These are phyloP conservation scores for Aureobasidium sp. DNA, from an alignment of 2,329 filamentous ascomycete genomes.

Conservation along the genomic window DNA sequence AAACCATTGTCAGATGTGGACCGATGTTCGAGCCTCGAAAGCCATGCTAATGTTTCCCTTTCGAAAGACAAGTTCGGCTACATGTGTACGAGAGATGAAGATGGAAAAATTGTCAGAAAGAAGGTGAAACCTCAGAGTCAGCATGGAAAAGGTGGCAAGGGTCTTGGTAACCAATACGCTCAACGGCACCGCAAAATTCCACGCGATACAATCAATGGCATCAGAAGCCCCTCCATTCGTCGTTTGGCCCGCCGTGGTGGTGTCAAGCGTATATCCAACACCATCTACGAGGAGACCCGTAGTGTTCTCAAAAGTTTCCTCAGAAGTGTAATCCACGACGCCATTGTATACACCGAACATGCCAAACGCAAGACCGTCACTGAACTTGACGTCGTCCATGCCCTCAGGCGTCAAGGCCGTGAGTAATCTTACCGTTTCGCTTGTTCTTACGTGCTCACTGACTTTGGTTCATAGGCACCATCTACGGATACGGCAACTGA, in stretches of 20 bases:
- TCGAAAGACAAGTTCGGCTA: no score
- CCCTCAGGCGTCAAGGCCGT: not conserved
- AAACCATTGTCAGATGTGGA: no score
- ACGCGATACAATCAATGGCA: not conserved
- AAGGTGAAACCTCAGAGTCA: no score
- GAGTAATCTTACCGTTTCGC: no score
- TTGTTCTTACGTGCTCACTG: no score
- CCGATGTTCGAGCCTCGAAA: no score
- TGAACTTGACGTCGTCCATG: not conserved
- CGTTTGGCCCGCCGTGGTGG: constrained; percentile 60
- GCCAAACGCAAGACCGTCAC: not conserved
- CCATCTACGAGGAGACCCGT: constrained; percentile 79
- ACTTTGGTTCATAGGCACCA: no score
- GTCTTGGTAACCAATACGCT: not conserved
- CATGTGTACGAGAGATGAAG: no score
- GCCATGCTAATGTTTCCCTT: no score
- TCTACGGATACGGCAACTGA: no score
- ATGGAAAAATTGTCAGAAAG: no score
- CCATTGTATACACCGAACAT: not conserved
- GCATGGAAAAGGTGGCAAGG: no score
- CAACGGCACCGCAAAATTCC: not conserved
- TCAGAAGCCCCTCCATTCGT: not conserved
- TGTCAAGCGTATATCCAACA: constrained; percentile 99
- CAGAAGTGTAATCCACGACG: not conserved
- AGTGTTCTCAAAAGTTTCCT: not conserved